These are phyloP conservation scores for Psilocybe tampanensis DNA, from an alignment of 768 basidiomycete species.

Conservation along the genomic window DNA sequence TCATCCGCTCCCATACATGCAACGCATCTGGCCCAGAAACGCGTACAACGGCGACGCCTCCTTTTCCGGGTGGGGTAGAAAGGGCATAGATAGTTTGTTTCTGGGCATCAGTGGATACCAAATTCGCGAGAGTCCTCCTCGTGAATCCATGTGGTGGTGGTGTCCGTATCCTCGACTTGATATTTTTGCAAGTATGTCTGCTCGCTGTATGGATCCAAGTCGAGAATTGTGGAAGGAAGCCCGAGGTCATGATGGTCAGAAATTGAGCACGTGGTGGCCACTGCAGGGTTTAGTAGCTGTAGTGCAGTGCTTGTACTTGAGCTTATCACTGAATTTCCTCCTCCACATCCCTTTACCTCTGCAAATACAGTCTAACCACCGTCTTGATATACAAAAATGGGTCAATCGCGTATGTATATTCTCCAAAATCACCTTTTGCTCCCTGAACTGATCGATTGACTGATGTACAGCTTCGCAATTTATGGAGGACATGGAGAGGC, in stretches of 20 bases:
- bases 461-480: conserved; percentile 77
- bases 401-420: conserved; percentile 72
- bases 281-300: not conserved
- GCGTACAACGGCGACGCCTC: conserved; percentile 80
- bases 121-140: conserved; percentile 15
- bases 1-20: conserved; percentile 62
- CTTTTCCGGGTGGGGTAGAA: conserved; percentile 85
- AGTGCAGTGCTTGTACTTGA: not conserved
- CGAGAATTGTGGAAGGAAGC: conserved; percentile 4
- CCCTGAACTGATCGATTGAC: conserved; percentile 3
- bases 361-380: not conserved
- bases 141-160: not conserved
- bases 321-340: conserved; percentile 9
- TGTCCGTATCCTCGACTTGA: not conserved
- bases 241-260: conserved; percentile 5
- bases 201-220: conserved; percentile 6
- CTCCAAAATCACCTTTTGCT: not conserved
- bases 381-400: conserved; percentile 47
- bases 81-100: conserved; percentile 84
- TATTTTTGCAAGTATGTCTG: not conserved
- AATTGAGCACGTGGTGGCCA: conserved; percentile 5
- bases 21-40: conserved; percentile 78
- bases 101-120: conserved; percentile 51
- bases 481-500: conserved; percentile 97
- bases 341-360: not conserved